Conservation (phyloP, 2,329 filamentous ascomycete genomes). For the Colletotrichum cereale region DNA sequence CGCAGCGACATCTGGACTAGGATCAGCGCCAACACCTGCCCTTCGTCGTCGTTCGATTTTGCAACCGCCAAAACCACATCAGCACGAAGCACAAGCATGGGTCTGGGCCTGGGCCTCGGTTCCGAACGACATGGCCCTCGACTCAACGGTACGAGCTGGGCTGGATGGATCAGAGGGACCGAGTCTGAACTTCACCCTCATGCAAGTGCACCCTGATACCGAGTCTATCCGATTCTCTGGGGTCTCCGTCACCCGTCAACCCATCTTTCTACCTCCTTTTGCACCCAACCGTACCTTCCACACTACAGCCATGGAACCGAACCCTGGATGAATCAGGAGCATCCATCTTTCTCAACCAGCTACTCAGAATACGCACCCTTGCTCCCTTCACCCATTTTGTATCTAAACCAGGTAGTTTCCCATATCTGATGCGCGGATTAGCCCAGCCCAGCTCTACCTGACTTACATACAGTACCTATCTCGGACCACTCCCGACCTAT, state of each 20-base stretch:
- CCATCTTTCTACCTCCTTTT: not conserved
- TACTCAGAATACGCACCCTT: slow-evolving; percentile 28
- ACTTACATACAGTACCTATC: slow-evolving; percentile 11
- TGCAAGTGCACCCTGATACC: not conserved
- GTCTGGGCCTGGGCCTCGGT: not conserved
- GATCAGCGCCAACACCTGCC: not conserved
- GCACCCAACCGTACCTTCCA: slow-evolving; percentile 1
- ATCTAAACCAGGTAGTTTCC: not conserved
- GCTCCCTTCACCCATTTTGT: not conserved
- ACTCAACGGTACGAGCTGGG: not conserved
- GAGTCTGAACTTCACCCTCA: slow-evolving; percentile 12
- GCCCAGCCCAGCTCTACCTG: not conserved
- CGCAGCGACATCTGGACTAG: not conserved
- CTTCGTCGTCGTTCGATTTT: not conserved
- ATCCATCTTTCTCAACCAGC: not conserved
- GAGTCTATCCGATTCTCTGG: slow-evolving; percentile 14
- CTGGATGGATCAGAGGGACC: not conserved
- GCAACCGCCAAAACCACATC: not conserved
- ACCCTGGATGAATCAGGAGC: slow-evolving; percentile 6
- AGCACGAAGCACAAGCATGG: not conserved
- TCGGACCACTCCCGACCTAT: slow-evolving; percentile 17
- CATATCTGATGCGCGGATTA: slow-evolving; percentile 3
- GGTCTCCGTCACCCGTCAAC: slow-evolving; percentile 14
- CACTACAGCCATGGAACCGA: slow-evolving; percentile 17
- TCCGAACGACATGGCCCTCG: not conserved